phyloP scores from a whole-genome alignment of 768 basidiomycete species.

The Boletus vinaceobasis region DNA sequence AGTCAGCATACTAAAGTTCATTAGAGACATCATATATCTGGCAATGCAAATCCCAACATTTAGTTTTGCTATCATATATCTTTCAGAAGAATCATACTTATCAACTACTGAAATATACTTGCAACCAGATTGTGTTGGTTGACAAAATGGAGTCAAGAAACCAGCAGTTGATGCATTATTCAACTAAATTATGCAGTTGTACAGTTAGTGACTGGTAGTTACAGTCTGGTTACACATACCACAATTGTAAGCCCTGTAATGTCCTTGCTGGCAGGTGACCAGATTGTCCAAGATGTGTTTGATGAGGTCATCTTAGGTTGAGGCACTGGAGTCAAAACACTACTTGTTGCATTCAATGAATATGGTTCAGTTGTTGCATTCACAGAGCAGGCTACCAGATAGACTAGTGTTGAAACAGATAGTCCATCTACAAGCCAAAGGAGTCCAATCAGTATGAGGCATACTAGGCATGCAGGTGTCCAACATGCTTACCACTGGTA shows the following conservation, averaged over 20 bases:
- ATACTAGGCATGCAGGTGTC: no score
- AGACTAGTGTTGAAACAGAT: neutral
- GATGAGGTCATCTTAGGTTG: neutral
- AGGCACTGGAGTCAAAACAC: neutral
- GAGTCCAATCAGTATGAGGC: no score
- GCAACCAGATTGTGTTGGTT: neutral
- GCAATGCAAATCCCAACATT: no score
- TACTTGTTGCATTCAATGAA: neutral
- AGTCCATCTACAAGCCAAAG: neutral
- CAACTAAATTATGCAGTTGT: neutral
- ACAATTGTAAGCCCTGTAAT: fast-evolving
- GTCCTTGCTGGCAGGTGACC: neutral
- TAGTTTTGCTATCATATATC: no score
- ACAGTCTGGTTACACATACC: neutral
- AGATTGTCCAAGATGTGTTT: neutral
- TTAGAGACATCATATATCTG: neutral
- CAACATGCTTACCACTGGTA: neutral
- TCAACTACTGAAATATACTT: neutral
- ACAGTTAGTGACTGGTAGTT: neutral
- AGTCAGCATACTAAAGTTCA: neutral
- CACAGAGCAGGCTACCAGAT: neutral
- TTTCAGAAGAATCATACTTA: neutral
- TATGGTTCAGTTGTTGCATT: neutral
- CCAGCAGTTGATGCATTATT: no score
- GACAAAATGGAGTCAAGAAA: neutral